A percentile compares a stretch with the other conserved stretches of the same genome.
Evolutionary conservation across 345 rosid genomes (phyloP).

Genomic region (Hibiscus trionum): DNA sequence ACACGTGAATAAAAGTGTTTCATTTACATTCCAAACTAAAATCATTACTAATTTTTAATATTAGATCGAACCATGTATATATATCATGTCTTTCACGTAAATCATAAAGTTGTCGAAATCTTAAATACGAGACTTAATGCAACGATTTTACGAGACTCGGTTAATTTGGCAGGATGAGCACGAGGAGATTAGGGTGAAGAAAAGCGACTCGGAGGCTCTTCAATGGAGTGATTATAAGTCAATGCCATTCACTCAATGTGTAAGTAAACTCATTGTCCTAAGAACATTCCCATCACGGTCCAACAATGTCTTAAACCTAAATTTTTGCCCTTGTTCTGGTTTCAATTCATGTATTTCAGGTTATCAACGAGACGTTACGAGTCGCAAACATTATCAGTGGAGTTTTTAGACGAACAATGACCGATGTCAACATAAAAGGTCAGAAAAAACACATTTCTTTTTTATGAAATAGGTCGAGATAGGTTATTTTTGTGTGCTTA

Average conservation of each 20-base stretch:
- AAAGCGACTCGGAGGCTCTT: slow-evolving; percentile 42
- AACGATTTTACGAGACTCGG: background rate
- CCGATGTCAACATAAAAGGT: slow-evolving; percentile 78
- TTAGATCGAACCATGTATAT: too few species aligned
- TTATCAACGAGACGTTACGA: slow-evolving; percentile 83
- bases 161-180: slow-evolving; percentile 66
- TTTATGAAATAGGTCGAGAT: background rate
- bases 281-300: background rate
- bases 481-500: background rate
- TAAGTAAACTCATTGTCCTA: slow-evolving; percentile 27
- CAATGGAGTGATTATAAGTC: slow-evolving; percentile 94
- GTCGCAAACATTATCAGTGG: slow-evolving; percentile 86
- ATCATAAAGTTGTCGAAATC: too few species aligned
- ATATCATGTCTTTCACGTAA: too few species aligned
- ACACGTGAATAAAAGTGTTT: too few species aligned
- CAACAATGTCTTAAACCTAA: background rate
- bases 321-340: too few species aligned
- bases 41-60: too few species aligned
- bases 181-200: slow-evolving; percentile 57
- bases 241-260: slow-evolving; percentile 97
- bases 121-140: too few species aligned
- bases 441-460: background rate
- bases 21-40: too few species aligned
- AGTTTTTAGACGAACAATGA: slow-evolving; percentile 68
- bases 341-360: slow-evolving; percentile 28